phyloP scores from a whole-genome alignment of 495 filamentous ascomycete species.

The Cercophora sp. region DNA sequence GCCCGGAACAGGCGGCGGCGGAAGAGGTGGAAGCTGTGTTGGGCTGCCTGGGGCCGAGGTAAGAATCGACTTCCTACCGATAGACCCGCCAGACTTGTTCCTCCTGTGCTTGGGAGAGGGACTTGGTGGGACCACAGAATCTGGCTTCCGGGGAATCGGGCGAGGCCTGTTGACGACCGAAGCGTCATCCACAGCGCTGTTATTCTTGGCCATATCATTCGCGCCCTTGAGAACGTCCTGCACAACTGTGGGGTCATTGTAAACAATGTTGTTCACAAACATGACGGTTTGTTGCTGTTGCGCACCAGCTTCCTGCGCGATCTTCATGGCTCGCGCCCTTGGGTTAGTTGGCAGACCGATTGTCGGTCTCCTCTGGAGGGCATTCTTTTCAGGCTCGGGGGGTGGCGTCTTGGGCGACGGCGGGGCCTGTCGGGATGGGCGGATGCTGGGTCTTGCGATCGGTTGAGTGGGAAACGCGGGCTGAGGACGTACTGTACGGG shows the following conservation, averaged over 20 bases:
- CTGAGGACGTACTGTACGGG: neutral
- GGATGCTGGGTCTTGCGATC: slow-evolving; percentile 21
- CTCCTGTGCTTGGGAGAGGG: slow-evolving; percentile 32
- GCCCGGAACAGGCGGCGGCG: slow-evolving; percentile 38
- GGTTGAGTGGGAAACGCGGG: neutral
- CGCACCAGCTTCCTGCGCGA: slow-evolving; percentile 23
- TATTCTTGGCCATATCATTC: slow-evolving; percentile 23
- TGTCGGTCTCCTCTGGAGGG: slow-evolving; percentile 44
- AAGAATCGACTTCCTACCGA: slow-evolving; percentile 41
- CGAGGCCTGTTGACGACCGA: slow-evolving; percentile 50
- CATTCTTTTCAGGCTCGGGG: slow-evolving; percentile 34
- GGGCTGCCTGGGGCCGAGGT: slow-evolving; percentile 44
- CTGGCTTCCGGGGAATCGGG: slow-evolving; percentile 47
- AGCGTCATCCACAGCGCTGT: slow-evolving; percentile 21
- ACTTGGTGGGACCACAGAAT: slow-evolving; percentile 30
- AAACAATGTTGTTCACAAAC: slow-evolving; percentile 51
- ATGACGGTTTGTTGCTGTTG: slow-evolving; percentile 42
- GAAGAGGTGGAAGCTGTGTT: slow-evolving; percentile 43
- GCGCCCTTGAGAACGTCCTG: slow-evolving; percentile 43
- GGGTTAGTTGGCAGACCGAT: slow-evolving; percentile 50
- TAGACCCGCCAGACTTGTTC: slow-evolving; percentile 42
- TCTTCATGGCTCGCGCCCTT: slow-evolving; percentile 36
- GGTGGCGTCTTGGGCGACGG: slow-evolving; percentile 26
- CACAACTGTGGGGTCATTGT: slow-evolving; percentile 43
- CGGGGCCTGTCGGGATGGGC: slow-evolving; percentile 32